phyloP scores from a whole-genome alignment of 1,139 yeast genomes.

The Suhomyces panamericanus region DNA sequence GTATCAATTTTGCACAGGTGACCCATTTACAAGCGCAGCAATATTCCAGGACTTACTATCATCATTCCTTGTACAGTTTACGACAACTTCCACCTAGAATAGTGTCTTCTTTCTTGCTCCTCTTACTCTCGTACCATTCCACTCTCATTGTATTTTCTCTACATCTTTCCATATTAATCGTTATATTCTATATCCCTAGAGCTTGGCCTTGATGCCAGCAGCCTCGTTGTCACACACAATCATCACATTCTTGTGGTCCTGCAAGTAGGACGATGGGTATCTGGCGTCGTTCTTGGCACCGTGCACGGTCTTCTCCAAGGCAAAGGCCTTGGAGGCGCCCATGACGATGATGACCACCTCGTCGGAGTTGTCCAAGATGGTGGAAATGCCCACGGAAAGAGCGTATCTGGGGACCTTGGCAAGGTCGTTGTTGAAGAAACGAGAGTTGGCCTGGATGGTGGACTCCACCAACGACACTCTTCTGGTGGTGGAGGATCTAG shows the following conservation, averaged over 20 bases:
- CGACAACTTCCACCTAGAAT: not conserved
- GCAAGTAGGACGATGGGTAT: slow-evolving; percentile 50
- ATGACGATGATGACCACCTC: slow-evolving; percentile 53
- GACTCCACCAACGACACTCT: slow-evolving; percentile 50
- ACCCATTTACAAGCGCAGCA: too few relatives aligned
- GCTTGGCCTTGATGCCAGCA: slow-evolving; percentile 37
- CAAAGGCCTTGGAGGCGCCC: slow-evolving; percentile 46
- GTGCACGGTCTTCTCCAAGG: slow-evolving; percentile 44
- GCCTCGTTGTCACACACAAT: slow-evolving; percentile 51
- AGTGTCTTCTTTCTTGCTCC: not conserved
- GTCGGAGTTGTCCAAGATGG: slow-evolving; percentile 58
- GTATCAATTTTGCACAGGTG: too few relatives aligned
- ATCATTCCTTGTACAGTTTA: too few relatives aligned
- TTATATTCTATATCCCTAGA: slow-evolving; percentile 17
- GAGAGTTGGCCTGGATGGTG: slow-evolving; percentile 57
- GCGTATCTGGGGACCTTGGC: slow-evolving; percentile 56
- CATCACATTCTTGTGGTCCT: slow-evolving; percentile 46
- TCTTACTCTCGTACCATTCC: not conserved
- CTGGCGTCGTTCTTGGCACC: slow-evolving; percentile 37
- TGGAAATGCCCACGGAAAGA: slow-evolving; percentile 60
- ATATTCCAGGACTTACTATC: too few relatives aligned
- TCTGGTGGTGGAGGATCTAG: slow-evolving; percentile 49
- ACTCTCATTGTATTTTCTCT: not conserved
- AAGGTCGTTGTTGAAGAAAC: slow-evolving; percentile 52
- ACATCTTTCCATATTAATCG: not conserved